Evolutionary conservation across 2,329 filamentous ascomycete species (phyloP).

Genomic region (Graphilbum fragrans): DNA sequence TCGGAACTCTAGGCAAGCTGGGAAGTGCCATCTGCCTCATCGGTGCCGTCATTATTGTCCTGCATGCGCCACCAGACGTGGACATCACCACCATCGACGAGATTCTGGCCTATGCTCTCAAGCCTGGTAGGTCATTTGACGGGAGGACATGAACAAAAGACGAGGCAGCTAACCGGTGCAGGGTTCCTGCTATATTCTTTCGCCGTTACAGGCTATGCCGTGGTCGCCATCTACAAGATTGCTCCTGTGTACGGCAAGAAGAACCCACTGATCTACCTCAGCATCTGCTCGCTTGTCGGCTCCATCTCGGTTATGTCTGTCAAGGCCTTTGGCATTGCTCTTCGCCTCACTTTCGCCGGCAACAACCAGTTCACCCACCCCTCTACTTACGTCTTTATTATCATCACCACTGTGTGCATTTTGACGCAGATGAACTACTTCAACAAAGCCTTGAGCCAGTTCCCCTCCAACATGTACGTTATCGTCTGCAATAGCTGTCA

Average conservation of each 20-base stretch:
- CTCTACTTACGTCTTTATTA: slow-evolving; percentile 95
- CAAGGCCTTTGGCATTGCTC: slow-evolving; percentile 94
- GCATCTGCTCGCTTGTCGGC: slow-evolving; percentile 93
- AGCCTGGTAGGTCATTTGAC: slow-evolving; percentile 55
- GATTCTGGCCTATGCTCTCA: slow-evolving; percentile 80
- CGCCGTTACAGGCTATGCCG: slow-evolving; percentile 69
- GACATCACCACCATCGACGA: slow-evolving; percentile 85
- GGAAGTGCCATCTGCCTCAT: slow-evolving; percentile 95
- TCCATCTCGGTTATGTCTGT: slow-evolving; percentile 98
- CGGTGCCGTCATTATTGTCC: slow-evolving; percentile 91
- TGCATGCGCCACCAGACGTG: slow-evolving; percentile 90
- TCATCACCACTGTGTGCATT: slow-evolving; percentile 86
- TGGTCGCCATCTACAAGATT: slow-evolving; percentile 92
- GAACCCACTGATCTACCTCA: slow-evolving; percentile 92
- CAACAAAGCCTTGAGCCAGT: slow-evolving; percentile 95
- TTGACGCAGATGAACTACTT: slow-evolving; percentile 99
- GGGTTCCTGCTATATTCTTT: slow-evolving; percentile 84
- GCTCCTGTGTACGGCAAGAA: slow-evolving; percentile 84
- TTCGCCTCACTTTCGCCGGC: slow-evolving; percentile 86
- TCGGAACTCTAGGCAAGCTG: slow-evolving; percentile 84
- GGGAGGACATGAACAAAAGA: slow-evolving; percentile 9
- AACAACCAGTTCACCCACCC: slow-evolving; percentile 94
- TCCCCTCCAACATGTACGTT: slow-evolving; percentile 88
- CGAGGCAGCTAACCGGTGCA: slow-evolving; percentile 22
- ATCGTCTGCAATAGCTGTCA: not conserved